These are phyloP conservation scores for Fusarium humuli DNA, from an alignment of 2,329 filamentous ascomycete genomes.

Conservation along the genomic window DNA sequence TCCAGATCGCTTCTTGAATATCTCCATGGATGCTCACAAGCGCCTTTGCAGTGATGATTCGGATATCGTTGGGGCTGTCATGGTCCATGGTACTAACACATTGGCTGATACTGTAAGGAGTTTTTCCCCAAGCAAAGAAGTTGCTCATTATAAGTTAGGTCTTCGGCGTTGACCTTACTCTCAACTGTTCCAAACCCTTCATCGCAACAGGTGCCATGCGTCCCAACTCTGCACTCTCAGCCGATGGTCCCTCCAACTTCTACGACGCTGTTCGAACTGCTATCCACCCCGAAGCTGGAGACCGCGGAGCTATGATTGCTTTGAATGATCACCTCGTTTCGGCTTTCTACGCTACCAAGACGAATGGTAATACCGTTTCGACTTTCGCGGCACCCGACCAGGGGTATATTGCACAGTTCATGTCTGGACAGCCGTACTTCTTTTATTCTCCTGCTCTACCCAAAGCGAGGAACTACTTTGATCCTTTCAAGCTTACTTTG, in stretches of 20 bases:
- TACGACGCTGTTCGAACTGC: slow-evolving; percentile 29
- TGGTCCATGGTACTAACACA: slow-evolving; percentile 64
- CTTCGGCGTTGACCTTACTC: slow-evolving; percentile 32
- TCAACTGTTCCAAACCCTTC: slow-evolving; percentile 39
- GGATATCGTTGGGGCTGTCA: slow-evolving; percentile 46
- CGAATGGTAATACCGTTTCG: slow-evolving; percentile 68
- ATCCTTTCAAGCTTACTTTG: slow-evolving; percentile 45
- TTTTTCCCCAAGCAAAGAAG: background rate
- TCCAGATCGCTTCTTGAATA: background rate
- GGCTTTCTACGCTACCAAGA: slow-evolving; percentile 69
- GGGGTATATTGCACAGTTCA: slow-evolving; percentile 53
- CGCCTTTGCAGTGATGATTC: slow-evolving; percentile 47
- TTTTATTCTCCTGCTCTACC: slow-evolving; percentile 61
- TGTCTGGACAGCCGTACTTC: slow-evolving; percentile 66
- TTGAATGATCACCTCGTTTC: slow-evolving; percentile 67
- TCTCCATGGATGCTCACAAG: slow-evolving; percentile 26
- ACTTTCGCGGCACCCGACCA: slow-evolving; percentile 67
- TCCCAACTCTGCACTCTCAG: slow-evolving; percentile 25
- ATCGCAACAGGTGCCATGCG: slow-evolving; percentile 30
- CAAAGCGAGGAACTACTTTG: slow-evolving; percentile 54
- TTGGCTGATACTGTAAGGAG: slow-evolving; percentile 61
- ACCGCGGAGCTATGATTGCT: slow-evolving; percentile 66
- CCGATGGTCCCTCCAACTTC: slow-evolving; percentile 31
- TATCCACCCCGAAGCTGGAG: slow-evolving; percentile 31
- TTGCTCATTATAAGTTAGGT: background rate